Conservation (phyloP, 805 yeast genomes). For the Lachancea kluyveri region DNA sequence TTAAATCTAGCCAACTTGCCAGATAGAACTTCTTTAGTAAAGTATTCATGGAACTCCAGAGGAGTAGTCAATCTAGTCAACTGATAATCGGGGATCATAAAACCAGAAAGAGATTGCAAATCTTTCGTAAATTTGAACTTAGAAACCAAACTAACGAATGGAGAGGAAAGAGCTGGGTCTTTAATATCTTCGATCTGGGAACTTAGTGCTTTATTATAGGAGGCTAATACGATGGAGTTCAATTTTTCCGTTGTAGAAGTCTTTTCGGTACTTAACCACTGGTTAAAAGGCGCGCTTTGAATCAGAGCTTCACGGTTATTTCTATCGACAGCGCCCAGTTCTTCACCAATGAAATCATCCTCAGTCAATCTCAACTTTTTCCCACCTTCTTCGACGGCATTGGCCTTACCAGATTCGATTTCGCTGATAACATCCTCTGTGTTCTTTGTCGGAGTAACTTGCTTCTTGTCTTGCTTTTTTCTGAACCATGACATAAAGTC, state of each 20-base stretch:
- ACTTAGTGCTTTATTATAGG: slow-evolving; percentile 7
- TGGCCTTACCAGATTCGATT: slow-evolving; percentile 29
- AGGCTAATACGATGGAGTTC: slow-evolving; percentile 18
- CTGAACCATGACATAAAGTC: slow-evolving; percentile 39
- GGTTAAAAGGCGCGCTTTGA: slow-evolving; percentile 25
- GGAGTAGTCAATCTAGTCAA: slow-evolving; percentile 30
- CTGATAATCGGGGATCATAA: slow-evolving; percentile 33
- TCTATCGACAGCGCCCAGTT: slow-evolving; percentile 16
- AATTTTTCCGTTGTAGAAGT: slow-evolving; percentile 22
- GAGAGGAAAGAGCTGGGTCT: slow-evolving; percentile 15
- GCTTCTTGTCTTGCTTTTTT: slow-evolving; percentile 22
- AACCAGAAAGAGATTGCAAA: slow-evolving; percentile 34
- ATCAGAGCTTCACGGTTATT: slow-evolving; percentile 9
- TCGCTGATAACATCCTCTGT: slow-evolving; percentile 31
- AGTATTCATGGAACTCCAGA: slow-evolving; percentile 23
- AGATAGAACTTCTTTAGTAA: slow-evolving; percentile 22
- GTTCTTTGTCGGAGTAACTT: slow-evolving; percentile 12
- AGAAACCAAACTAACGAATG: slow-evolving; percentile 25
- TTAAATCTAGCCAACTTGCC: slow-evolving; percentile 36
- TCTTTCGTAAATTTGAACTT: slow-evolving; percentile 33
- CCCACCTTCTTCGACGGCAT: slow-evolving; percentile 9
- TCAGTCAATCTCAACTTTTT: slow-evolving; percentile 24
- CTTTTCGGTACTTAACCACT: slow-evolving; percentile 30
- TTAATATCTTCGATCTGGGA: slow-evolving; percentile 6
- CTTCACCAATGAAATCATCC: slow-evolving; percentile 27